Evolutionary conservation across 2,329 filamentous ascomycete genomes (phyloP).

Genomic region (Fonsecaea monophora): DNA sequence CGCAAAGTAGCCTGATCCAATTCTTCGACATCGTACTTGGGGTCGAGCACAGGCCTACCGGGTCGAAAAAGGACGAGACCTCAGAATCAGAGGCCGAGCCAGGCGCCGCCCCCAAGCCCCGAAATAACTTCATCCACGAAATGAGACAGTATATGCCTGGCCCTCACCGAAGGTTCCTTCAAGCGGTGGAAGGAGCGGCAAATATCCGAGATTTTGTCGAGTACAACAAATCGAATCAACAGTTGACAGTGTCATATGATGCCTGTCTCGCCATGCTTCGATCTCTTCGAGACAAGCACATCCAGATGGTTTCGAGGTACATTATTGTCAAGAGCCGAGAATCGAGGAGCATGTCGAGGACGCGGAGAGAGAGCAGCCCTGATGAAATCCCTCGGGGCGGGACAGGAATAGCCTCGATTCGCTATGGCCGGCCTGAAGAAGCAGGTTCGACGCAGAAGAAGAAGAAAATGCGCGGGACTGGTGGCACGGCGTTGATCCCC

Average conservation of each 20-base stretch:
- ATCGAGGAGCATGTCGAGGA: constrained; percentile 66
- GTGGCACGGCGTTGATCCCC: constrained; percentile 89
- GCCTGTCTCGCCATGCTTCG: constrained; percentile 83
- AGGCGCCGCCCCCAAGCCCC: constrained; percentile 58
- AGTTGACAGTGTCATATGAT: constrained; percentile 82
- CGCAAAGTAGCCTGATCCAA: constrained; percentile 94
- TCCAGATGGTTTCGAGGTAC: constrained; percentile 94
- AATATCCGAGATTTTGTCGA: constrained; percentile 89
- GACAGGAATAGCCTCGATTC: constrained; percentile 38
- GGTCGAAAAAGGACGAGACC: constrained; percentile 61
- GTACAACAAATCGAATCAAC: constrained; percentile 63
- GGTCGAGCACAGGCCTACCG: constrained; percentile 88
- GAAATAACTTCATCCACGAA: constrained; percentile 91
- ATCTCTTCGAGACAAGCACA: constrained; percentile 87
- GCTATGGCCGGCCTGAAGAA: constrained; percentile 46
- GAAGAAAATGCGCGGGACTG: constrained; percentile 81
- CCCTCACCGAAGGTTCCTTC: constrained; percentile 84
- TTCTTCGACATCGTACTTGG: constrained; percentile 95
- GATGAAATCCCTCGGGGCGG: constrained; percentile 38
- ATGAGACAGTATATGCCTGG: constrained; percentile 99
- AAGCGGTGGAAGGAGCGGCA: constrained; percentile 77
- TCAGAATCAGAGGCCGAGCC: constrained; percentile 56
- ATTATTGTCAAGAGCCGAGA: constrained; percentile 88
- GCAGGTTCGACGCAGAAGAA: constrained; percentile 39
- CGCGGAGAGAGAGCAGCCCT: constrained; percentile 60